Evolutionary conservation across 441 rosid species (phyloP).

Genomic region (Bocquillonia castaneifolia): DNA sequence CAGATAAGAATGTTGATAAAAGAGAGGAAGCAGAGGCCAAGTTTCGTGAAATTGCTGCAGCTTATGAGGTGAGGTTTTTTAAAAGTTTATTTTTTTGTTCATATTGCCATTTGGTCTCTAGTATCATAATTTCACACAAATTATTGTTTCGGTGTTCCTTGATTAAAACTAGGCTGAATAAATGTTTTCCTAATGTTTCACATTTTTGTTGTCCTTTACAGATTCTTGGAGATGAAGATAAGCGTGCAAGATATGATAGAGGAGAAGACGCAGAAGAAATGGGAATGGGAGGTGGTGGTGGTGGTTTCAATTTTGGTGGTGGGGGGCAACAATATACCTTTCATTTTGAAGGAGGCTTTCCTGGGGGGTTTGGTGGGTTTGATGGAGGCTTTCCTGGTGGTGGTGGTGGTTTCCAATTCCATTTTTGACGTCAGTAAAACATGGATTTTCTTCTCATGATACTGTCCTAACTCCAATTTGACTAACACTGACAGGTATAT

Average conservation of each 20-base stretch:
- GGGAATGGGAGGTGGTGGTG: conserved; percentile 69
- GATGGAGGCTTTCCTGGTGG: conserved; percentile 70
- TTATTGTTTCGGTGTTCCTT: neutral
- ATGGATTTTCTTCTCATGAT: neutral
- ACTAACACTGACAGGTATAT: conserved; percentile 14
- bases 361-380: conserved; percentile 87
- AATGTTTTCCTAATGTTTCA: conserved; percentile 11
- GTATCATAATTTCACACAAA: neutral
- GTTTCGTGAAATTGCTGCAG: conserved; percentile 87
- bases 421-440: conserved; percentile 40
- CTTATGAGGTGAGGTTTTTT: conserved; percentile 63
- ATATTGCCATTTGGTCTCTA: neutral
- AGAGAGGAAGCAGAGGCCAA: conserved; percentile 92
- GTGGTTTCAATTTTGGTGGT: conserved; percentile 72
- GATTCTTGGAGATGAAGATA: conserved; percentile 92
- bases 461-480: conserved; percentile 9
- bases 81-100: neutral
- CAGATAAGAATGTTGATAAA: conserved; percentile 84
- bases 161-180: neutral
- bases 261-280: conserved; percentile 95
- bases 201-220: conserved; percentile 21
- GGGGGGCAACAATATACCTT: conserved; percentile 81
- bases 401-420: conserved; percentile 60
- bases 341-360: conserved; percentile 86
- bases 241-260: conserved; percentile 79